phyloP scores from a whole-genome alignment of 805 yeast genomes.

The Wickerhamomyces ciferrii region DNA sequence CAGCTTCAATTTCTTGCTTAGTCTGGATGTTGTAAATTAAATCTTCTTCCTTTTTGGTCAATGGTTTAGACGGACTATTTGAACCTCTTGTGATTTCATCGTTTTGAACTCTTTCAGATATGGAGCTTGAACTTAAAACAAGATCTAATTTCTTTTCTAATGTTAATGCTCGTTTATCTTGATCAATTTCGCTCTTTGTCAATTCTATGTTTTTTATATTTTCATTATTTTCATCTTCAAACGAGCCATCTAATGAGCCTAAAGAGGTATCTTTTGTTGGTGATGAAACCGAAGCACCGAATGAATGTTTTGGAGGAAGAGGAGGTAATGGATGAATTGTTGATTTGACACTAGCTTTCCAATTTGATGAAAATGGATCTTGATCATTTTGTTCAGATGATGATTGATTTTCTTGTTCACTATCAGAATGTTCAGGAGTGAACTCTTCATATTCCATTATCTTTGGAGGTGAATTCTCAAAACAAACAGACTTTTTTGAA shows the following conservation, averaged over 20 bases:
- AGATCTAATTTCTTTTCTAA: constrained; percentile 42
- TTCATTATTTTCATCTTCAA: constrained; percentile 19
- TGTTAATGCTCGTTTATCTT: constrained; percentile 21
- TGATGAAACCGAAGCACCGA: neutral
- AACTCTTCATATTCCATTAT: constrained; percentile 27
- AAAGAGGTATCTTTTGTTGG: constrained; percentile 9
- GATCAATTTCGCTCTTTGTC: constrained; percentile 19
- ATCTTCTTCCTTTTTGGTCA: constrained; percentile 17
- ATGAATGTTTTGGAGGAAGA: constrained; percentile 26
- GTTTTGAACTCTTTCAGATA: constrained; percentile 17
- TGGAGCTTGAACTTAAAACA: constrained; percentile 25
- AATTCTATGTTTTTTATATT: constrained; percentile 23
- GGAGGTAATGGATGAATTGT: constrained; percentile 31
- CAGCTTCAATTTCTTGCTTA: constrained; percentile 18
- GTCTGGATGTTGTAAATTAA: constrained; percentile 17
- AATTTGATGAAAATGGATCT: constrained; percentile 18
- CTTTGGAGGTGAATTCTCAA: constrained; percentile 33
- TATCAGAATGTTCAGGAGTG: constrained; percentile 20
- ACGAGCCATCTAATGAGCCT: constrained; percentile 19
- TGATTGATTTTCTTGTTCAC: constrained; percentile 5
- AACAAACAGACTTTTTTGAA: constrained; percentile 32
- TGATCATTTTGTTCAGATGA: constrained; percentile 12
- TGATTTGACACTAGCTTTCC: constrained; percentile 17
- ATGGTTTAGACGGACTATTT: constrained; percentile 16
- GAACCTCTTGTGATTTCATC: constrained; percentile 19